Base-by-base conservation (phyloP, 768 basidiomycete genomes). In the Trametes meyenii region DNA sequence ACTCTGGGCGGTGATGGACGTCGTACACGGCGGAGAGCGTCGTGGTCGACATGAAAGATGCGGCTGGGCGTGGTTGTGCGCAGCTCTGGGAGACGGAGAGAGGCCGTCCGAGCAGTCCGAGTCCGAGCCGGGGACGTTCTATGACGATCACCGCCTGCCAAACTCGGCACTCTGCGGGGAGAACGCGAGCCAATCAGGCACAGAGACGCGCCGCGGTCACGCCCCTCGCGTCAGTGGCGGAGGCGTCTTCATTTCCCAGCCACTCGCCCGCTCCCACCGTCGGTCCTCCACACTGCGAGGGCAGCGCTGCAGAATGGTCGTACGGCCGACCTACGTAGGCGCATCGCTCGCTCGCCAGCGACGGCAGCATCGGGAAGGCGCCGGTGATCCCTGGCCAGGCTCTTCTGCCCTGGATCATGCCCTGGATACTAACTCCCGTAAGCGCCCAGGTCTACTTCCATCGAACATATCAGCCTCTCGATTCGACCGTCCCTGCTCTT, bases 151-250 rank as follows among this genome's bases (percentile, higher is more conserved):
- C 42, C 55, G 35, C 43, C 21, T 45, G 58, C 40, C 40, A 35
- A 45, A 21, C n/a, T 33, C 13, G 42, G 40, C 13, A 6, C 5
- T 7, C 10, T 35, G 10, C 21, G 44, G 43, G 42, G 48, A 38
- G 44, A 21, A 42, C 58, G 42, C 42, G 36, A 60, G 35, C 58
- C 58, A 52, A 52, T 53, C 43, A 52, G 42, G 40, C 44, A 33
- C 40, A 39, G 40, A 53, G 52, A 45, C 59, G 52, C 52, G 59
- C 54, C 59, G 59, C 59, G 58, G 52, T 60, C 51, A 54, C 59
- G 59, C 44, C 52, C 45, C 53, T 42, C 59, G 59, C 59, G 59
- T 60, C 59, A 23, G 50, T 52, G 49, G 50, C 58, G 16, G 36
- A n/a, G n/a, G 7, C 48, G 33, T 51, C 49, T 51, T 51, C 57